These are phyloP conservation scores for Marsdenia floribunda DNA, from an alignment of 257 asterid species.

Conservation along the genomic window DNA sequence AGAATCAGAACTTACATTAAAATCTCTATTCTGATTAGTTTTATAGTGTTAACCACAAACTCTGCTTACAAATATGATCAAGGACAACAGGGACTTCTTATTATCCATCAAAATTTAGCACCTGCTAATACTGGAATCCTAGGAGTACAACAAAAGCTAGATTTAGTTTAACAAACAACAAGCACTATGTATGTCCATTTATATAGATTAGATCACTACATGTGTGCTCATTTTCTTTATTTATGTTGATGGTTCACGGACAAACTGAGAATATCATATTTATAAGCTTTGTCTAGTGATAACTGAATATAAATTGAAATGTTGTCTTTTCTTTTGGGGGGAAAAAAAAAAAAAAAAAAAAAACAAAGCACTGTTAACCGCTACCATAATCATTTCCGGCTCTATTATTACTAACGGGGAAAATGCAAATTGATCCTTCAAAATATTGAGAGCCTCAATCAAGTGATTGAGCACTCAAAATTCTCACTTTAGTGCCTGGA, in stretches of 20 bases:
- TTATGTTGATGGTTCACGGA: not conserved
- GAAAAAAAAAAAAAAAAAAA: no score
- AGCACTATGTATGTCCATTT: not conserved
- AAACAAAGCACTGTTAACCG: not conserved
- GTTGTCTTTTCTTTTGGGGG: no score
- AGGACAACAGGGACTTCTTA: not conserved
- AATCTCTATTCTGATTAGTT: not conserved
- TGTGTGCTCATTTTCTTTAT: not conserved
- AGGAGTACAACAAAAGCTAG: not conserved
- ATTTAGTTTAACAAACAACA: no score
- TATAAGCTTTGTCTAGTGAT: no score
- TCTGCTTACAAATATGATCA: not conserved
- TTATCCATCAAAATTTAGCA: not conserved
- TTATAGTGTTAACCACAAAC: not conserved
- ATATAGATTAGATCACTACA: not conserved
- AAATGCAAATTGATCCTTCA: no score
- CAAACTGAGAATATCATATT: not conserved
- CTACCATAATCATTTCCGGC: not conserved
- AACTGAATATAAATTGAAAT: no score
- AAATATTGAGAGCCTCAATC: no score
- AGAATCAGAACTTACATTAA: not conserved
- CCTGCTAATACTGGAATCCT: not conserved
- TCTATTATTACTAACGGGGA: not conserved
- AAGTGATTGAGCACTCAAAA: no score
- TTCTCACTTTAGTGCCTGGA: no score